Base-by-base conservation (phyloP, 1,284 basidiomycete species). In the Ustilago bromivora region DNA sequence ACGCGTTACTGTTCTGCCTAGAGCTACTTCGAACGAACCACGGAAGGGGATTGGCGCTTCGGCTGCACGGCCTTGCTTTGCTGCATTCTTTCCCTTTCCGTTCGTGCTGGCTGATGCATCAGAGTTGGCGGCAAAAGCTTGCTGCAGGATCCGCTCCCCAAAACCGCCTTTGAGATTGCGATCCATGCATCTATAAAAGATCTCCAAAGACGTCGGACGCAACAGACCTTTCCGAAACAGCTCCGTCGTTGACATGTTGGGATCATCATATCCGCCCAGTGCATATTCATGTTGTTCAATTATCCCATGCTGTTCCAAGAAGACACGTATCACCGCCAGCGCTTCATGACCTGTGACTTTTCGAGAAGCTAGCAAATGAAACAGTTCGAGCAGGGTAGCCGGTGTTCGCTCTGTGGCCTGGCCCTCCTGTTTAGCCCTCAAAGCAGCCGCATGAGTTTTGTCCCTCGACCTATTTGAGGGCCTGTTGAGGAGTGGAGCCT, bases 141-240 rank as follows among this genome's bases (percentile, higher is more conserved):
- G 63, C 36, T 65, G 58, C 41, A 80, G 35, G 2, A 75, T 73
- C n/a, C 59, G 54, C 19, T 70, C 66, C 4, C 69, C 59, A n/a
- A 82, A 65, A 4, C 81, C 81, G 4, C 67, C 69, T 54, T 78
- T 71, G 40, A 82, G 71, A 35, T 81, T 81, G 38, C 81, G 77
- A 28, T 82, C 81, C 11, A 82, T 57, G 54, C 79, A 81, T 9
- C 81, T 71, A 46, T 66, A 77, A 38, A 82, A 80, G 28, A 79
- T 60, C 17, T 81, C 78, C 36, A 76, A 53, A 13, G 71, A 57
- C 7, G 73, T 76, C 1, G 77, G 77, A 7, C 67, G 69, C 8
- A 76, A 49, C 12, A 71, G 41, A 23, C 58, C 59, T n/a, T 57
- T 57, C 15, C 69, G 57, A 31, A 76, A 63, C 19, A 66, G 53